Percentiles rank a stretch among this genome's conserved stretches.
Evolutionary conservation across 805 yeast genomes (phyloP).

Genomic region (Saccharomycopsis microspora): DNA sequence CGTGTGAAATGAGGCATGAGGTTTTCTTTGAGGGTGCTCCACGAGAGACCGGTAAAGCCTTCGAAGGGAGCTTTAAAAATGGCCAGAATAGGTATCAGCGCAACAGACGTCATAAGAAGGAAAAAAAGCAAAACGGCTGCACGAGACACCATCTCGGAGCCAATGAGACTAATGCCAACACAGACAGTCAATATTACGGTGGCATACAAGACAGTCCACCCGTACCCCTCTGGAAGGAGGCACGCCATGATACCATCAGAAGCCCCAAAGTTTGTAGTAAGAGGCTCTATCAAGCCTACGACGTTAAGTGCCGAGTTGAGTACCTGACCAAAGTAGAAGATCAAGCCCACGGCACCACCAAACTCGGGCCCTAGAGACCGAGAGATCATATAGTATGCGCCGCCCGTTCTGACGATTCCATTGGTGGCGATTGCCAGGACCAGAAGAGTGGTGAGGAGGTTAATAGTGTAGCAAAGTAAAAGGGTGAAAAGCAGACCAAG

Average conservation of each 20-base stretch:
- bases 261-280: slow-evolving; percentile 65
- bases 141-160: slow-evolving; percentile 69
- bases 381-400: slow-evolving; percentile 96
- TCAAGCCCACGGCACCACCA: slow-evolving; percentile 95
- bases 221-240: slow-evolving; percentile 57
- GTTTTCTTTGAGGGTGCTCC: slow-evolving; percentile 55
- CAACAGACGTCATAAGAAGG: slow-evolving; percentile 54
- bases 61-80: slow-evolving; percentile 54
- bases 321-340: slow-evolving; percentile 90
- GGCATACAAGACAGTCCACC: slow-evolving; percentile 63
- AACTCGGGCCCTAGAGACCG: slow-evolving; percentile 94
- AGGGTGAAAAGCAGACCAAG: slow-evolving; percentile 63
- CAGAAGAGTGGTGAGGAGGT: slow-evolving; percentile 76
- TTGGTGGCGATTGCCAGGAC: slow-evolving; percentile 95
- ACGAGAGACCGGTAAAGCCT: slow-evolving; percentile 63
- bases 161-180: slow-evolving; percentile 66
- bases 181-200: slow-evolving; percentile 59
- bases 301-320: slow-evolving; percentile 87
- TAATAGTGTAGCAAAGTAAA: slow-evolving; percentile 64
- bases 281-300: slow-evolving; percentile 90
- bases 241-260: slow-evolving; percentile 40
- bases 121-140: slow-evolving; percentile 71
- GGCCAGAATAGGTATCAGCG: slow-evolving; percentile 74
- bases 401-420: slow-evolving; percentile 97
- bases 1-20: slow-evolving; percentile 70